Evolutionary conservation across 768 basidiomycete species (phyloP).

Genomic region (Suillus discolor): DNA sequence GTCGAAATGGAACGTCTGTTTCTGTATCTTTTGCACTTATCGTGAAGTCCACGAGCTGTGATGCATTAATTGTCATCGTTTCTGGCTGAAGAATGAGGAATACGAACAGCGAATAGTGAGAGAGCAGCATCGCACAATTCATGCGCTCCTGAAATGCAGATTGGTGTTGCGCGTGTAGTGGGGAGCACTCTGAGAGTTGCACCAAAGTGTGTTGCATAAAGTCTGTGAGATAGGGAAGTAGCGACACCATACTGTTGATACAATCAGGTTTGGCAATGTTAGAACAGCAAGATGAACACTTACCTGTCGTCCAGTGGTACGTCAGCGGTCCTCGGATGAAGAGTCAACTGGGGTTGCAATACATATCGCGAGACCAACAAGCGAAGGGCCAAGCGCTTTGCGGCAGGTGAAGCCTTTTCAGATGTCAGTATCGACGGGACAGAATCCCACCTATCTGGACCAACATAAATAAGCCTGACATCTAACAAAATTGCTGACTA

Average conservation of each 20-base stretch:
- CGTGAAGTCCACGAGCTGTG: conserved; percentile 26
- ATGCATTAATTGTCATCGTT: not conserved
- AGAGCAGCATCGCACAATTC: conserved; percentile 36
- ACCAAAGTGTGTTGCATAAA: conserved; percentile 8
- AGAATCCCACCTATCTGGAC: conserved; percentile 55
- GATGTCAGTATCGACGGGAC: conserved; percentile 50
- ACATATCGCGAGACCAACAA: conserved; percentile 60
- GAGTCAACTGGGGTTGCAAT: conserved; percentile 45
- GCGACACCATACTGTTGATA: not conserved
- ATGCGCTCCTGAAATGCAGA: conserved; percentile 28
- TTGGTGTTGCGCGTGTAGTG: conserved; percentile 1
- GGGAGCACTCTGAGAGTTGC: conserved; percentile 8
- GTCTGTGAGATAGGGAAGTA: not conserved
- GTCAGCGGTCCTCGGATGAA: not conserved
- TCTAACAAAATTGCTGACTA: conserved; percentile 22
- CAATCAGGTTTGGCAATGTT: not conserved
- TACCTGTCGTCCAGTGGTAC: not conserved
- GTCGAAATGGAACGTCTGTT: conserved; percentile 38
- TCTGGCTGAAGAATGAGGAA: not conserved
- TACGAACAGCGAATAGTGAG: conserved; percentile 38
- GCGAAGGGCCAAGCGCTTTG: conserved; percentile 58
- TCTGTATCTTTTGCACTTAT: conserved; percentile 2
- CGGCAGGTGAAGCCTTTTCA: conserved; percentile 55
- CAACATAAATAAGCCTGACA: conserved; percentile 14
- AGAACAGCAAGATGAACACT: not conserved